Conservation (phyloP, 148 eudicot genomes). For the Spergularia marina region DNA sequence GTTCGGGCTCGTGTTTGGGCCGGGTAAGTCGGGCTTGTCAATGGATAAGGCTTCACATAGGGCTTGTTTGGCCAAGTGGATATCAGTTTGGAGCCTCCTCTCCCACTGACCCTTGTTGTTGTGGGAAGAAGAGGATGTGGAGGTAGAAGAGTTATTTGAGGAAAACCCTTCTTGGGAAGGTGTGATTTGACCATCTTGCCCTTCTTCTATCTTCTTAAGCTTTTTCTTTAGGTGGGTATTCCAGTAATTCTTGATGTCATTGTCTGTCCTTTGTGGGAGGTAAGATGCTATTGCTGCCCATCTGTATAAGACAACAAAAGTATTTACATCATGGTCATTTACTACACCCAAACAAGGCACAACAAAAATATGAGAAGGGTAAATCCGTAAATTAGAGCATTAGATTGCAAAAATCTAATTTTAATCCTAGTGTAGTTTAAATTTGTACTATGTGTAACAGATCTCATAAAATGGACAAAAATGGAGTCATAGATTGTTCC, state of each 20-base stretch:
- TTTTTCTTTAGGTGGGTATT: slow-evolving; percentile 87
- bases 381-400: not conserved
- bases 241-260: slow-evolving; percentile 92
- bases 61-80: slow-evolving; percentile 78
- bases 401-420: not conserved
- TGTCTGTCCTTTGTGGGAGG: slow-evolving; percentile 87
- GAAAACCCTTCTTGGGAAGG: slow-evolving; percentile 22
- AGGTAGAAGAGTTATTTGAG: slow-evolving; percentile 27
- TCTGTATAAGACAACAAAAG: slow-evolving; percentile 31
- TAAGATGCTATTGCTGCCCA: slow-evolving; percentile 98
- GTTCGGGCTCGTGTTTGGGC: not conserved
- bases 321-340: slow-evolving; percentile 1
- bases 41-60: slow-evolving; percentile 69
- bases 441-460: slow-evolving; percentile 18
- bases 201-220: slow-evolving; percentile 42
- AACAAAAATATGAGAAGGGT: not conserved
- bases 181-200: slow-evolving; percentile 21
- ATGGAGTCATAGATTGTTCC: not conserved
- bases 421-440: not conserved
- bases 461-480: slow-evolving; percentile 22
- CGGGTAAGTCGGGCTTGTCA: slow-evolving; percentile 39
- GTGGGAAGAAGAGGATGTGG: slow-evolving; percentile 24
- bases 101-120: slow-evolving; percentile 81
- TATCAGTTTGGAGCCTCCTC: slow-evolving; percentile 79
- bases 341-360: slow-evolving; percentile 19